Base-by-base conservation (phyloP, 1,284 basidiomycete species). In the Irpex sp. region DNA sequence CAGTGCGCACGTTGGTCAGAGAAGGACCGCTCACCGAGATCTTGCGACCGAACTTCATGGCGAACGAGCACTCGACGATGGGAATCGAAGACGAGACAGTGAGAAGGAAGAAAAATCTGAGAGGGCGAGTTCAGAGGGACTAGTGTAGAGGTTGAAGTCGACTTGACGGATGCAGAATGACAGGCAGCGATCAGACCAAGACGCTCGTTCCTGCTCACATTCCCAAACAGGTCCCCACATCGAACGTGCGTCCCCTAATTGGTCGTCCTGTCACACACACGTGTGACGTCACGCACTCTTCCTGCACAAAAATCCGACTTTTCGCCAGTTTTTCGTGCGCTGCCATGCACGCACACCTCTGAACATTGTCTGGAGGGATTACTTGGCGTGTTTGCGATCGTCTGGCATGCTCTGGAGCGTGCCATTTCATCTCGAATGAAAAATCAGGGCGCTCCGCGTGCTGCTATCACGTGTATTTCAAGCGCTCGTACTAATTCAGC, bases 1-100 rank as follows among this genome's bases (percentile, higher is more conserved):
- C 4, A 4, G 50, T 37, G 39, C 33, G 26, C n/a, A 49, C 53
- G 59, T n/a, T 64, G 59, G 55, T 54, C 46, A 58, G 35, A 58
- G 37, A 56, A 58, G 53, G 53, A 35, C 59, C n/a, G 17, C 49
- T 63, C 68, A 93, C 93, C 69, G 86, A 88, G 69, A 96, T 95
- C 74, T 94, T 94, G 66, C 87, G 84, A 37, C 94, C 94, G 74
- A 96, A 96, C 81, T 96, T 96, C 94, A 95, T 86, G 70, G 69
- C 59, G 3, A 26, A 21, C 11, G 17, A 55, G 33, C 11, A 13
- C 2, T 17, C 17, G 13, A 55, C 53, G 15, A 55, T 33, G 21
- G 17, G n/a, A 9, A 17, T 15, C 17, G 17, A 51, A 9, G 21
- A 51, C 49, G 17, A 51, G 15, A 17, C 1, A 55, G 31, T 2